Percentiles rank a stretch among this genome's conserved stretches.
Conservation (phyloP, 2,329 filamentous ascomycete genomes). For the Aspergillus sp. region DNA sequence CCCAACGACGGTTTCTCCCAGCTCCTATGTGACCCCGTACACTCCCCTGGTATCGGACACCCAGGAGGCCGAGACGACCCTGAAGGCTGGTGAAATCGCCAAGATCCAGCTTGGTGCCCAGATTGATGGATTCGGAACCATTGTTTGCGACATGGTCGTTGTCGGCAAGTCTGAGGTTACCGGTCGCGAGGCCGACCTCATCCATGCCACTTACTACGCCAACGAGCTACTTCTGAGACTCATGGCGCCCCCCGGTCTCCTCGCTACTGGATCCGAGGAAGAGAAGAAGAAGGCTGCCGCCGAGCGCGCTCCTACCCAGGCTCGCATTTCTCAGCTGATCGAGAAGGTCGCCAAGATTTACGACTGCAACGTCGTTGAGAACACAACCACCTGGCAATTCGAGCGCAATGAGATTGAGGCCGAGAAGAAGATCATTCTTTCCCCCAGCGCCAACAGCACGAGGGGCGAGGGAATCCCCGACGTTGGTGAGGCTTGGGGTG, state of each 20-base stretch:
- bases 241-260: constrained; percentile 84
- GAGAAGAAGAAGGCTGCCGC: constrained; percentile 90
- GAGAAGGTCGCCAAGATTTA: constrained; percentile 92
- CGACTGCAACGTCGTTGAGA: constrained; percentile 91
- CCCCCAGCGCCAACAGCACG: constrained; percentile 74
- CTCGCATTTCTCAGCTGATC: constrained; percentile 80
- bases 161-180: constrained; percentile 68
- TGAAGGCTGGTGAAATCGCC: constrained; percentile 83
- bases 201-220: constrained; percentile 89
- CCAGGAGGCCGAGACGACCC: constrained; percentile 74
- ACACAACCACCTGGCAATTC: constrained; percentile 96
- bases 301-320: constrained; percentile 79
- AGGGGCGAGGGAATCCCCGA: constrained; percentile 90
- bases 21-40: constrained; percentile 93
- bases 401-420: constrained; percentile 97
- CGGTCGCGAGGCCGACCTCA: constrained; percentile 79
- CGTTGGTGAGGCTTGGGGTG: constrained; percentile 93
- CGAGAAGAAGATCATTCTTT: constrained; percentile 95
- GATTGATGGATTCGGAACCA: constrained; percentile 94
- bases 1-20: constrained; percentile 92
- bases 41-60: constrained; percentile 85
- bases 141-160: constrained; percentile 90
- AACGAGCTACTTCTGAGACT: constrained; percentile 92
- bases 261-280: constrained; percentile 82
- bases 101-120: constrained; percentile 99